Evolutionary conservation across 1,139 yeast species (phyloP), one percentile per base, ranked within the genome.

Genomic region (Scheffersomyces segobiensis): DNA sequence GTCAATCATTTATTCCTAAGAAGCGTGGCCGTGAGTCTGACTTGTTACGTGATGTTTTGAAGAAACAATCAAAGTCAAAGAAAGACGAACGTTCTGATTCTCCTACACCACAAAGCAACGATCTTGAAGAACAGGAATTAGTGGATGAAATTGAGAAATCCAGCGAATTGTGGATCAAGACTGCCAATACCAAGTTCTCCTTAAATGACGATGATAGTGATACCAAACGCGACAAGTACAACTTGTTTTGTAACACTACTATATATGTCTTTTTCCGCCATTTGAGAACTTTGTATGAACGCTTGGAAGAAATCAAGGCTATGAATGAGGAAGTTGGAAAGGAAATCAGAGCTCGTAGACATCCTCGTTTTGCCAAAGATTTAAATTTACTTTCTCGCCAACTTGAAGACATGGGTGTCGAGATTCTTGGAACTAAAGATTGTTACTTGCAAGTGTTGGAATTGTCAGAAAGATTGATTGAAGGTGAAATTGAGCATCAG

Each of bases 401-500:
- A 69, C 80, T 95, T 56, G 90, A 87, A 63, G 96, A 93, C 57
- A 76, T 87, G 83, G 95, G 96, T 1, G 82, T 93, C 56, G 85
- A 86, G 61, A 88, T 93, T 65, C 80, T 80, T 47, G 91, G 92
- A 19, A 78, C 83, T 8, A 87, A 87, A 65, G 79, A 84, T 65
- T 89, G 96, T 57, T 96, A 95, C 71, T 75, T 80, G 49, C 98
- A 95, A 73, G 84, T 93, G 20, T 78, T 95, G 60, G 79, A 78
- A 2, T 79, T 95, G 59, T 85, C 96, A 57, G 93, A 87, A 65
- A 85, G 87, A 63, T 79, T 93, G 56, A 90, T 96, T 63, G 96
- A 92, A 67, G 97, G 97, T 39, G 96, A 93, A 50, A 79, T 95
- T 56, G 99, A 95, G 67, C 97, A 93, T 65, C 97, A 90, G 72